Evolutionary conservation across 371 early-diverging fungal species (phyloP).

Genomic region (Cladochytrium tenue): DNA sequence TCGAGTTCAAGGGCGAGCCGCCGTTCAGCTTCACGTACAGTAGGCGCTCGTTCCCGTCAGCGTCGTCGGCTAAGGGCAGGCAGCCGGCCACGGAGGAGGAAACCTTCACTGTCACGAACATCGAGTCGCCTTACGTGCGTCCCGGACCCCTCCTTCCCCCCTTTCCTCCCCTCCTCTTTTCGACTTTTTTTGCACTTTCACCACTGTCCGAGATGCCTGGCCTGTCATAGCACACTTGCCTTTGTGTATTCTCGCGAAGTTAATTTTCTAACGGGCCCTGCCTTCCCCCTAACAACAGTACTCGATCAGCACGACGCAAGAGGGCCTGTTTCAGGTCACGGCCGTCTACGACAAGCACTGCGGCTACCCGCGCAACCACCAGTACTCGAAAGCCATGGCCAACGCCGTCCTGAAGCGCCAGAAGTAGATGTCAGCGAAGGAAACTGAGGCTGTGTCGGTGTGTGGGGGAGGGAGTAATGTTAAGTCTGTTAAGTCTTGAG

Average conservation of each 20-base stretch:
- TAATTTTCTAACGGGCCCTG: too few species aligned
- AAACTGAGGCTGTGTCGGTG: too few species aligned
- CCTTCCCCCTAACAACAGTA: constrained; percentile 28
- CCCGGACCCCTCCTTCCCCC: neutral
- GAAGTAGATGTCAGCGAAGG: too few species aligned
- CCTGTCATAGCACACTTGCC: neutral
- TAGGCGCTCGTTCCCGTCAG: constrained; percentile 10
- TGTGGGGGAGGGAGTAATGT: too few species aligned
- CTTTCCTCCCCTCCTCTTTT: neutral
- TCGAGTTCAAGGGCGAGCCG: constrained; percentile 43
- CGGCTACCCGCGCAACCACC: constrained; percentile 27
- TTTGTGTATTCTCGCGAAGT: neutral
- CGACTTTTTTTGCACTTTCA: too few species aligned
- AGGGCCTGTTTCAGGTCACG: constrained; percentile 48
- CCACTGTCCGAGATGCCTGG: neutral
- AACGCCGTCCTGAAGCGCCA: neutral
- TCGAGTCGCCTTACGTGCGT: constrained; percentile 26
- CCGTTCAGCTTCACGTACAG: constrained; percentile 50
- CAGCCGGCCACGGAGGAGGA: constrained; percentile 21
- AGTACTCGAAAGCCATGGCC: neutral
- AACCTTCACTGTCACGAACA: constrained; percentile 31
- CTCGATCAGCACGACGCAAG: constrained; percentile 34
- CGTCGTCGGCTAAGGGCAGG: constrained; percentile 1
- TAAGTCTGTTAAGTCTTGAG: too few species aligned
- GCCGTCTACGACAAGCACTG: constrained; percentile 44